Conservation (phyloP, 306 rosid species). For the Acacia crassicarpa region DNA sequence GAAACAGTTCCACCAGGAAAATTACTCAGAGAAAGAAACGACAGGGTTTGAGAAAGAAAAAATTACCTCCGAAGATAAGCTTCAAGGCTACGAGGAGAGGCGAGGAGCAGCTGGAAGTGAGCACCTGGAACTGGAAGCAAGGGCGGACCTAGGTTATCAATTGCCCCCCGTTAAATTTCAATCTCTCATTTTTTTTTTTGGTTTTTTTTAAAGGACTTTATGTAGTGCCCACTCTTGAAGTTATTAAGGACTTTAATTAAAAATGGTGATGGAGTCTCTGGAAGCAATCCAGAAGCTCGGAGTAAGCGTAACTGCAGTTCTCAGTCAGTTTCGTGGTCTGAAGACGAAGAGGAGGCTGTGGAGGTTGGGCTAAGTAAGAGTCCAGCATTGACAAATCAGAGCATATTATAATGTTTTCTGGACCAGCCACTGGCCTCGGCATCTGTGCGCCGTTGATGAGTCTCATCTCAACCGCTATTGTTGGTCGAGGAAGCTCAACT, state of each 20-base stretch:
- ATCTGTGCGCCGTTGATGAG: slow-evolving; percentile 69
- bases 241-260: slow-evolving; percentile 9
- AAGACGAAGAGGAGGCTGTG: background rate
- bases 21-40: too few species aligned
- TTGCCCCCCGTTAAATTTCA: too few species aligned
- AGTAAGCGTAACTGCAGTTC: background rate
- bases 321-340: background rate
- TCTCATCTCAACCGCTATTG: slow-evolving; percentile 61
- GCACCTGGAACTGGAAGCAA: too few species aligned
- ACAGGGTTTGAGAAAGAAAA: too few species aligned
- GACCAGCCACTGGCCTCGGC: slow-evolving; percentile 70
- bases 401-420: slow-evolving; percentile 48
- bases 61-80: too few species aligned
- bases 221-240: too few species aligned
- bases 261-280: background rate
- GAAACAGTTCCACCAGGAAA: too few species aligned
- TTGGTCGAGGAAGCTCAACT: slow-evolving; percentile 65
- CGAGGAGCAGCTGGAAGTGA: too few species aligned
- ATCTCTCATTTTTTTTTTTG: too few species aligned
- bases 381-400: slow-evolving; percentile 35
- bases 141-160: too few species aligned
- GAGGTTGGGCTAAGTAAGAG: background rate
- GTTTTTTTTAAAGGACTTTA: too few species aligned
- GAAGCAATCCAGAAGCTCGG: background rate
- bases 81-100: too few species aligned